Conservation (phyloP, 2,329 filamentous ascomycete genomes). For the Epicoccum sorghinum region DNA sequence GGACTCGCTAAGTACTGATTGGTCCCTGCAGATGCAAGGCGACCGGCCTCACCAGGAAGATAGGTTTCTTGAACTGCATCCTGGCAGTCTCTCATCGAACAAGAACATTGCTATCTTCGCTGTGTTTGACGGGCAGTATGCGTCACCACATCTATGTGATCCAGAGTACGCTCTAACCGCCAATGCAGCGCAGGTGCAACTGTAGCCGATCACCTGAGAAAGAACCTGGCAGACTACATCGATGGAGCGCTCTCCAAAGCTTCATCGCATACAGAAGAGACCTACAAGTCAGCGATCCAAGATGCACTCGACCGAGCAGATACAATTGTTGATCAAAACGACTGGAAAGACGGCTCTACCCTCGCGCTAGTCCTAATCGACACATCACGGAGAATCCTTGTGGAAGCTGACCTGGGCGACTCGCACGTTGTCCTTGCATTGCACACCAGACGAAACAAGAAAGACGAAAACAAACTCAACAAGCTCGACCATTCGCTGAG, state of each 20-base stretch:
- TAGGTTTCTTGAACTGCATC: slow-evolving; percentile 24
- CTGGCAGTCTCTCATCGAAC: slow-evolving; percentile 27
- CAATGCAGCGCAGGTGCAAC: slow-evolving; percentile 25
- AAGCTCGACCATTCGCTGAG: slow-evolving; percentile 13
- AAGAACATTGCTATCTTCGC: slow-evolving; percentile 32
- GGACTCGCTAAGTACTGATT: slow-evolving; percentile 30
- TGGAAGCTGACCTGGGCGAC: slow-evolving; percentile 32
- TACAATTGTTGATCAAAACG: slow-evolving; percentile 21
- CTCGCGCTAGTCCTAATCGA: slow-evolving; percentile 31
- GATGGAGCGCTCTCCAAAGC: slow-evolving; percentile 24
- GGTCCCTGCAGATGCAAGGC: slow-evolving; percentile 27
- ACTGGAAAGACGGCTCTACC: slow-evolving; percentile 31
- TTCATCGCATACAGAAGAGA: slow-evolving; percentile 20
- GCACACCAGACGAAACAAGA: slow-evolving; percentile 9
- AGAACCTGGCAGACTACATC: slow-evolving; percentile 26
- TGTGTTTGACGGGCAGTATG: slow-evolving; percentile 36
- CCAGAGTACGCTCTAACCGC: slow-evolving; percentile 1
- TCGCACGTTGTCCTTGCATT: slow-evolving; percentile 29
- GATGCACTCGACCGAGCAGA: slow-evolving; percentile 29
- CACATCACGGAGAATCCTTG: slow-evolving; percentile 26
- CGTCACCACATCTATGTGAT: not conserved
- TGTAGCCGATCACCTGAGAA: slow-evolving; percentile 22
- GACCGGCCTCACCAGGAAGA: slow-evolving; percentile 32
- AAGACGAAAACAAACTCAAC: slow-evolving; percentile 9
- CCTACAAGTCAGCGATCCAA: slow-evolving; percentile 32